Percentiles rank a stretch among this genome's conserved stretches.
phyloP scores from a whole-genome alignment of 768 basidiomycete genomes.

The Suillus hirtellus region DNA sequence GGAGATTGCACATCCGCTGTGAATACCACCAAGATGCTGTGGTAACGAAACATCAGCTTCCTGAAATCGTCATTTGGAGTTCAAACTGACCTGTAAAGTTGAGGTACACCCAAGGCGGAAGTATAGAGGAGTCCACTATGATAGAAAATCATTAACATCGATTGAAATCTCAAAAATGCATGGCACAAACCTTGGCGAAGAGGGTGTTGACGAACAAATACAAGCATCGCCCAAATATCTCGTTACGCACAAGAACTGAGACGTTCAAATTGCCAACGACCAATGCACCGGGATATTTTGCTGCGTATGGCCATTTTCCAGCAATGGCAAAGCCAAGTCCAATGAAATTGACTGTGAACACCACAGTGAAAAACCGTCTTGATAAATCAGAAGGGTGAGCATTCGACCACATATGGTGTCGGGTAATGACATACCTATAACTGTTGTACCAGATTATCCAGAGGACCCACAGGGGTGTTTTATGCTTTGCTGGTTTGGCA shows the following conservation, averaged over 20 bases:
- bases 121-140: conserved; percentile 71
- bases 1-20: conserved; percentile 72
- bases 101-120: conserved; percentile 75
- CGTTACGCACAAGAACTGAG: conserved; percentile 78
- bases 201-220: conserved; percentile 70
- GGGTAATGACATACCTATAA: conserved; percentile 52
- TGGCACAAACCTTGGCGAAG: conserved; percentile 62
- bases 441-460: conserved; percentile 79
- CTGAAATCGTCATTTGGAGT: not conserved
- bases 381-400: conserved; percentile 4
- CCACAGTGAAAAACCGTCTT: conserved; percentile 74
- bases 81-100: conserved; percentile 53
- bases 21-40: conserved; percentile 78
- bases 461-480: conserved; percentile 55
- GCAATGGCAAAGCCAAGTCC: conserved; percentile 61
- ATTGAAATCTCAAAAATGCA: not conserved
- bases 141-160: conserved; percentile 3
- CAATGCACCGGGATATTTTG: conserved; percentile 65
- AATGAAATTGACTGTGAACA: conserved; percentile 58
- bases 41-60: conserved; percentile 13
- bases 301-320: conserved; percentile 68
- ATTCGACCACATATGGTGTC: not conserved
- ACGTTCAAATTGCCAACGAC: conserved; percentile 73
- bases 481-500: conserved; percentile 42
- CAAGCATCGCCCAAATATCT: conserved; percentile 76